Base-by-base conservation (phyloP, 2,329 filamentous ascomycete genomes). In the Xylariaceae sp. region DNA sequence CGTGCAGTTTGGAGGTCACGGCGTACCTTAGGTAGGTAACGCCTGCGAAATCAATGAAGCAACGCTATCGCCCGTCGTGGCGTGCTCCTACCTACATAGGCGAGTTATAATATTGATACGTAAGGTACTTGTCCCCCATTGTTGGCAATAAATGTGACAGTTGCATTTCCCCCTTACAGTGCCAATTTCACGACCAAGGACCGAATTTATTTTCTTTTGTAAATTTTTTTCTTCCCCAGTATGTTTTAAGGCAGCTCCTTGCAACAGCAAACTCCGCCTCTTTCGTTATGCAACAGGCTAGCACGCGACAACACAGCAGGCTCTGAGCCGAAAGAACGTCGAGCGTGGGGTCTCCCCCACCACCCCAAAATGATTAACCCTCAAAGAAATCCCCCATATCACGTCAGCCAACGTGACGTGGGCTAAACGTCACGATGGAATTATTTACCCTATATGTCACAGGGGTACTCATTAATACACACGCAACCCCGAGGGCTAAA, bases 341-440 rank as follows among this genome's bases (percentile, higher is more conserved):
- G 40, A 54, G 58, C 58, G 58, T 61, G 58, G 58, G 58, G 58
- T 61, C 58, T 48, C 49, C 39, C 40, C n/a, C n/a, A 39, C 34
- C 33, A 26, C 57, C 53, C 50, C 51, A 53, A 56, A 48, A 29
- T 47, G 14, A 28, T 19, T 44, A n/a, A 24, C 26, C 23, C 28
- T 26, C 50, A 36, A 28, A 39, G 9, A 23, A 33, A 46, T 37
- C 46, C 55, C 46, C 36, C 21, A 55, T 46, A 58, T 61, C 59
- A 61, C 59, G 59, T 61, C 58, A 61, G 58, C 58, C 16, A 29
- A 36, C 36, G 28, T 34, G 28, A 48, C 21, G 8, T 21, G 14
- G 4, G 2, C 14, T 12, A 31, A 28, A 48, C 34, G 51, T 40
- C 40, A 8, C n/a, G 7, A 40, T 50, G 24, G 19, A 37, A 6